A percentile compares a stretch with the other conserved stretches of the same genome.
Conservation (phyloP, 108 stramenopile species). For the Seminavis robusta region DNA sequence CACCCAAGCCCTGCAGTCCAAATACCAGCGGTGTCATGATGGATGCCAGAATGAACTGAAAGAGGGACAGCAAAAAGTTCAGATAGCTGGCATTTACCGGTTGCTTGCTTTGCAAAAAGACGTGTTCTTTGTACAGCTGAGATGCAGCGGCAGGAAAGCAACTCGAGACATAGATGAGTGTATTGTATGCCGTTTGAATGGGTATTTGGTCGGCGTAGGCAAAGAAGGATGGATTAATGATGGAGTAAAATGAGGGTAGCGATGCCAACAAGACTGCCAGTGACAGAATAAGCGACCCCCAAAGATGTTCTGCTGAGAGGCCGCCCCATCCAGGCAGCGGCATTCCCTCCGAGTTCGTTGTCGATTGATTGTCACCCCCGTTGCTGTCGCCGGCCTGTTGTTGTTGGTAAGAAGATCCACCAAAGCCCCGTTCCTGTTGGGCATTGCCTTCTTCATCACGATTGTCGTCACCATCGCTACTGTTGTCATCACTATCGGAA, state of each 20-base stretch:
- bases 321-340: conserved; percentile 67
- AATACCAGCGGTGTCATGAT: conserved; percentile 77
- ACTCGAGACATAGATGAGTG: conserved; percentile 60
- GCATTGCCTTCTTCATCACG: background rate
- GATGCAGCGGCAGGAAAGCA: conserved; percentile 73
- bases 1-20: conserved; percentile 67
- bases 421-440: background rate
- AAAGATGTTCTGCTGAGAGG: conserved; percentile 52
- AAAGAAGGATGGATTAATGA: conserved; percentile 51
- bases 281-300: conserved; percentile 55
- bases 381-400: no score
- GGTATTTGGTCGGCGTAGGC: conserved; percentile 62
- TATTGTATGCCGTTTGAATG: conserved; percentile 66
- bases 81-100: conserved; percentile 72
- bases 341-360: no score
- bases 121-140: conserved; percentile 81
- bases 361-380: no score
- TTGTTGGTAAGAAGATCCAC: no score
- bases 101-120: conserved; percentile 65
- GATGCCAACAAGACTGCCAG: conserved; percentile 68
- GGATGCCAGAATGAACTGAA: conserved; percentile 72
- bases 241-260: conserved; percentile 54
- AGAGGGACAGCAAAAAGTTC: conserved; percentile 66
- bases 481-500: background rate
- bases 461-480: background rate